A percentile compares a stretch with the other conserved stretches of the same genome.
Conservation (phyloP, 495 filamentous ascomycete genomes). For the Tuber aestivum region DNA sequence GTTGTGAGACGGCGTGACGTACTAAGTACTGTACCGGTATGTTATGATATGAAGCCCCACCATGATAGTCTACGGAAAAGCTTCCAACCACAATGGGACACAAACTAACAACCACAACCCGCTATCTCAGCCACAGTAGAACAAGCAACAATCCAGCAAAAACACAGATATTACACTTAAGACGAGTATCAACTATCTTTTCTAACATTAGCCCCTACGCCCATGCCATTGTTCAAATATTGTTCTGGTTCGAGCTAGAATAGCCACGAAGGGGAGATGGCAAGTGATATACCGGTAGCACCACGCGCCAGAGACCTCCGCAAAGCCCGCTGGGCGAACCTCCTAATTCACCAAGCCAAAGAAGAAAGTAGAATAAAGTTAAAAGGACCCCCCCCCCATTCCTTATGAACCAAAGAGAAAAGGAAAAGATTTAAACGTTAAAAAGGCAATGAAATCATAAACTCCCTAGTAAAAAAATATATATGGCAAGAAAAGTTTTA, state of each 20-base stretch:
- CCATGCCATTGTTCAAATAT: not conserved
- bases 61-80: not conserved
- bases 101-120: not conserved
- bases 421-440: not conserved
- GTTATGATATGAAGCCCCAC: too few relatives aligned
- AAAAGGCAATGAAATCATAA: not conserved
- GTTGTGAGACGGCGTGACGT: not conserved
- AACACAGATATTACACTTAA: not conserved
- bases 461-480: conserved; percentile 4
- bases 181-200: not conserved
- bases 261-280: not conserved
- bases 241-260: not conserved
- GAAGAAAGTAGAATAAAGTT: not conserved
- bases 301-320: not conserved
- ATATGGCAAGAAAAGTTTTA: not conserved
- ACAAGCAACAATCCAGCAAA: not conserved
- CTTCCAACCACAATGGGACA: not conserved
- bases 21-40: not conserved
- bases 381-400: not conserved
- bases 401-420: not conserved
- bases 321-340: not conserved
- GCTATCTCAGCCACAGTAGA: not conserved
- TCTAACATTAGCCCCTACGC: conserved; percentile 1
- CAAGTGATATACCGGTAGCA: not conserved
- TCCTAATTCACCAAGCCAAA: not conserved